Evolutionary conservation across 2,329 filamentous ascomycete genomes (phyloP).

Genomic region (Talaromyces sp.): DNA sequence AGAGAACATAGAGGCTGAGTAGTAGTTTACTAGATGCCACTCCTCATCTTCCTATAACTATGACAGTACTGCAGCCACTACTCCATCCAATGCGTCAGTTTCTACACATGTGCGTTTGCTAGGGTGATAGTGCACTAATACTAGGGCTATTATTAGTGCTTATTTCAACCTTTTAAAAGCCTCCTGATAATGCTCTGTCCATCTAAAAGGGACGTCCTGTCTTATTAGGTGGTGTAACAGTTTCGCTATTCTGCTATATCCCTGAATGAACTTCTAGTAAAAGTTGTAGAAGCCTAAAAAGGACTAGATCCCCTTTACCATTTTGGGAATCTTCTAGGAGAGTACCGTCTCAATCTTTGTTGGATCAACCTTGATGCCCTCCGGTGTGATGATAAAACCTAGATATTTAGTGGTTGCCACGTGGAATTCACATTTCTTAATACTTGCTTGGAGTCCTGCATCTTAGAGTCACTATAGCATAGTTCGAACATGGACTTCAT

Average conservation of each 20-base stretch:
- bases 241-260: neutral
- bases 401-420: conserved; percentile 1
- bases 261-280: conserved; percentile 21
- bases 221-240: neutral
- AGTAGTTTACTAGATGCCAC: neutral
- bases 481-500: neutral
- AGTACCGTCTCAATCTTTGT: neutral
- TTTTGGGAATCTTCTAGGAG: neutral
- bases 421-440: too few species aligned
- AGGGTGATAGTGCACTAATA: neutral
- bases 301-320: neutral
- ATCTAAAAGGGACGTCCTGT: too few species aligned
- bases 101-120: neutral
- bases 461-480: neutral
- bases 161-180: neutral
- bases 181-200: neutral
- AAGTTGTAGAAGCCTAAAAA: too few species aligned
- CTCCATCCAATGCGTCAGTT: neutral
- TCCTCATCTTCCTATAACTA: neutral
- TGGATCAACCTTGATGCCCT: conserved; percentile 2
- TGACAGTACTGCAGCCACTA: neutral
- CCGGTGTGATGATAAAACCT: neutral
- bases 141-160: neutral
- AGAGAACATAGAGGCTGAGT: neutral
- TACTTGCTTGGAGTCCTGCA: neutral